Conservation (phyloP, 192 early-diverging fungal genomes). For the Gorgonomyces haynaldii region DNA sequence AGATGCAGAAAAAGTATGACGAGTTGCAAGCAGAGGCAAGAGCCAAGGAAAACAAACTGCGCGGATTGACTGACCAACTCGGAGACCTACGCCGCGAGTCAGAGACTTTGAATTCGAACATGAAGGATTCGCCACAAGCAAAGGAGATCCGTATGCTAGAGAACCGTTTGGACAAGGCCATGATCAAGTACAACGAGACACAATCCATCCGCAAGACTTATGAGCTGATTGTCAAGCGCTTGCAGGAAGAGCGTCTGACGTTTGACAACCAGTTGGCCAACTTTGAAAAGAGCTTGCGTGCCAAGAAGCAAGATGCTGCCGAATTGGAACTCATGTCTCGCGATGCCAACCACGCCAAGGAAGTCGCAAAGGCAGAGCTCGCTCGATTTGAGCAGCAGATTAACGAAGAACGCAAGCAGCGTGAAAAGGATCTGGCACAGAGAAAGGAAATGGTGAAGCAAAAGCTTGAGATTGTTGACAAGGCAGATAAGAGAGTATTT, state of each 20-base stretch:
- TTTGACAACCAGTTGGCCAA: constrained; percentile 50
- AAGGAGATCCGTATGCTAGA: constrained; percentile 52
- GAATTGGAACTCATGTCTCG: constrained; percentile 50
- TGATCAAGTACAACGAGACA: constrained; percentile 56
- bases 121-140: constrained; percentile 38
- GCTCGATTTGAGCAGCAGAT: constrained; percentile 48
- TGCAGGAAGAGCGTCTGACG: constrained; percentile 49
- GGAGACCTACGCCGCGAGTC: constrained; percentile 35
- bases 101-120: constrained; percentile 30
- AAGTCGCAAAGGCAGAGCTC: constrained; percentile 46
- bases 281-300: constrained; percentile 45
- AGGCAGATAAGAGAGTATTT: constrained; percentile 37
- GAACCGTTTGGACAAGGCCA: constrained; percentile 49
- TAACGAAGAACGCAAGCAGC: constrained; percentile 46
- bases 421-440: constrained; percentile 40
- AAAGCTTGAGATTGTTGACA: constrained; percentile 45
- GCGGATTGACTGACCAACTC: constrained; percentile 32
- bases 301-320: constrained; percentile 41
- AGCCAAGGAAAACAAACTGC: constrained; percentile 30
- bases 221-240: constrained; percentile 43
- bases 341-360: constrained; percentile 53
- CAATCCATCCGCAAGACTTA: constrained; percentile 51
- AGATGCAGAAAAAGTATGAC: constrained; percentile 49
- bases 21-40: constrained; percentile 42
- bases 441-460: constrained; percentile 47